These are phyloP conservation scores for Penicillium macrosclerotiorum DNA, from an alignment of 495 filamentous ascomycete genomes.

Conservation along the genomic window DNA sequence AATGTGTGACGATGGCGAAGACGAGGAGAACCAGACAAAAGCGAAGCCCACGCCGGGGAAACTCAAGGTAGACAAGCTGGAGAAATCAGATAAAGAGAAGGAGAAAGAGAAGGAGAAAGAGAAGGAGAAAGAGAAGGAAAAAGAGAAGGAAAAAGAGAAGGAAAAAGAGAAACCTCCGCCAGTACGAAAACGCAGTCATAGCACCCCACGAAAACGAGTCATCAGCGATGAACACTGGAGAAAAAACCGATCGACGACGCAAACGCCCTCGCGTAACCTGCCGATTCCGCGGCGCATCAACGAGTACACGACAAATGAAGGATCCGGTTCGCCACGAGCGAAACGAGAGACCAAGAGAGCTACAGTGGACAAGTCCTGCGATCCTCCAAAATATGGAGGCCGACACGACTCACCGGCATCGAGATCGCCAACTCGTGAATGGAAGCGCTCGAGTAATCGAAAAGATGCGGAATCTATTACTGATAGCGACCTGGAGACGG, in stretches of 20 bases:
- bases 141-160: slow-evolving; percentile 11
- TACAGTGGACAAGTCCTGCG: slow-evolving; percentile 14
- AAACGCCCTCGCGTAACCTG: slow-evolving; percentile 48
- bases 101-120: slow-evolving; percentile 2
- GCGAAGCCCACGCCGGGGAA: slow-evolving; percentile 27
- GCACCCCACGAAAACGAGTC: slow-evolving; percentile 71
- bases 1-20: slow-evolving; percentile 38
- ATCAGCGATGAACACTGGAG: slow-evolving; percentile 79
- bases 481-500: slow-evolving; percentile 26
- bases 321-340: slow-evolving; percentile 14
- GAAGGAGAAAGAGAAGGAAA: slow-evolving; percentile 2
- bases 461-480: slow-evolving; percentile 18
- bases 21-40: slow-evolving; percentile 31
- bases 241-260: slow-evolving; percentile 47
- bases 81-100: slow-evolving; percentile 15
- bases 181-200: slow-evolving; percentile 42
- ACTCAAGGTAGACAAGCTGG: slow-evolving; percentile 20
- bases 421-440: slow-evolving; percentile 12
- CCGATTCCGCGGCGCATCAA: slow-evolving; percentile 48
- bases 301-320: slow-evolving; percentile 44
- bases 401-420: slow-evolving; percentile 4
- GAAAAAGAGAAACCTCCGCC: slow-evolving; percentile 11
- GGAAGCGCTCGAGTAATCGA: slow-evolving; percentile 10
- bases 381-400: slow-evolving; percentile 6
- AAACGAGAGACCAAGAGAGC: slow-evolving; percentile 22